Evolutionary conservation across 148 eudicot species (phyloP).

Genomic region (Amaranthus hypochondriacus): DNA sequence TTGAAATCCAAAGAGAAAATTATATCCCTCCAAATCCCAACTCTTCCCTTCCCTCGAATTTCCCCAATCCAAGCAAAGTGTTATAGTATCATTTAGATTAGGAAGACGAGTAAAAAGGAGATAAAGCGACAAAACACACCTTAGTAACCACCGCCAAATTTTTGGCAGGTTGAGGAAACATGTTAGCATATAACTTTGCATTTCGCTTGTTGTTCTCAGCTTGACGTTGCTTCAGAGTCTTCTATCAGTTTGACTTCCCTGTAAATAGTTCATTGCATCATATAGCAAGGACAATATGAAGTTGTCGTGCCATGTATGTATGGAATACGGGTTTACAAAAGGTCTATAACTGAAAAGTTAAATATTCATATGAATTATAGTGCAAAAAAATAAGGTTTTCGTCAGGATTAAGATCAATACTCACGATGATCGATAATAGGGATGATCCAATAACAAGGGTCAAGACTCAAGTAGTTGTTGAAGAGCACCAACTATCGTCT

Average conservation of each 20-base stretch:
- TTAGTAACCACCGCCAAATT: constrained; percentile 31
- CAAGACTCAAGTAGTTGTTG: too few relatives aligned
- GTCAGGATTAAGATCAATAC: too few relatives aligned
- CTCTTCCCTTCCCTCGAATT: too few relatives aligned
- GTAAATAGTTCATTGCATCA: constrained; percentile 13
- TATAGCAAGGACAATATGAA: not conserved
- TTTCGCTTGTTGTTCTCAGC: constrained; percentile 53
- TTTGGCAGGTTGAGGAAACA: constrained; percentile 43
- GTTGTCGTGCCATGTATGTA: not conserved
- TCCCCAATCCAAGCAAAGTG: not conserved
- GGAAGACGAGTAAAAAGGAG: not conserved
- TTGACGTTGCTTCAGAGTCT: constrained; percentile 49
- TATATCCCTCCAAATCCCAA: too few relatives aligned
- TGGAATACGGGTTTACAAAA: not conserved
- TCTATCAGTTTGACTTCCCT: constrained; percentile 59
- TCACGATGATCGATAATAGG: too few relatives aligned
- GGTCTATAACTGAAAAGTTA: not conserved
- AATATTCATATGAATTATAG: not conserved
- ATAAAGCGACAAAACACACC: constrained; percentile 23
- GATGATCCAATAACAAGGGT: too few relatives aligned
- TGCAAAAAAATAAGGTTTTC: too few relatives aligned
- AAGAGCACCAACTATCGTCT: too few relatives aligned
- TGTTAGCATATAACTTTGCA: constrained; percentile 50
- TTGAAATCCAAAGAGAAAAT: too few relatives aligned
- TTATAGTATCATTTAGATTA: not conserved